Conservation (phyloP, 768 basidiomycete species). For the Rhodotorula graminis region DNA sequence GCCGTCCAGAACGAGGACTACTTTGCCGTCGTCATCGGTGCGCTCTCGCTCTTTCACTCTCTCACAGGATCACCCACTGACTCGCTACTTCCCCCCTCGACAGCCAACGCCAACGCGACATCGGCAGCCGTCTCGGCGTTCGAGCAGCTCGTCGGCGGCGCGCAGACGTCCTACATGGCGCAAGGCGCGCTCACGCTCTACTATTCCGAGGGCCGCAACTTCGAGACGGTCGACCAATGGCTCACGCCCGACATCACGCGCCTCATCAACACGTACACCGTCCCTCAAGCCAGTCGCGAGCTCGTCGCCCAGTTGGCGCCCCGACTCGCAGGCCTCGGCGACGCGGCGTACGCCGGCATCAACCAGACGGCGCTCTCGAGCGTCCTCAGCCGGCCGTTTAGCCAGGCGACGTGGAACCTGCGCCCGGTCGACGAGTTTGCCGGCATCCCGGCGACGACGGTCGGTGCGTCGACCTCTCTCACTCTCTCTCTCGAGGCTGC, state of each 20-base stretch:
- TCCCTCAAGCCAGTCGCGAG: not conserved
- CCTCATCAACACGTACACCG: constrained; percentile 8
- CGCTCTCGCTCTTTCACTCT: not conserved
- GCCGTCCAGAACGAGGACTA: constrained; percentile 18
- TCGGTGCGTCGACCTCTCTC: constrained; percentile 4
- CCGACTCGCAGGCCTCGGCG: not conserved
- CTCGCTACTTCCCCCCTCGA: not conserved
- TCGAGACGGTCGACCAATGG: constrained; percentile 26
- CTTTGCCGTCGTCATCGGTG: constrained; percentile 28
- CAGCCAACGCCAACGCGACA: constrained; percentile 32
- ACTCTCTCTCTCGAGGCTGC: no score
- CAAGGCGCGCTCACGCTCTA: constrained; percentile 8
- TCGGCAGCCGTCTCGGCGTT: not conserved
- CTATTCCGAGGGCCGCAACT: constrained; percentile 21
- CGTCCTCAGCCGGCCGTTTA: constrained; percentile 41
- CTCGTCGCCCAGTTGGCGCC: constrained; percentile 3
- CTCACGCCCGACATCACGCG: constrained; percentile 14
- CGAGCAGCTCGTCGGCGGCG: not conserved
- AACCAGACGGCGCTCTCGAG: constrained; percentile 14
- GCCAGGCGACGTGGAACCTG: constrained; percentile 43
- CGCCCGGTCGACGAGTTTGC: constrained; percentile 45
- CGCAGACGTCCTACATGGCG: not conserved
- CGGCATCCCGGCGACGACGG: constrained; percentile 32
- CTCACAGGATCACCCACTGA: not conserved
- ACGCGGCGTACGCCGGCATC: not conserved